Base-by-base conservation (phyloP, 495 filamentous ascomycete genomes). In the Daldinia caldariorum region DNA sequence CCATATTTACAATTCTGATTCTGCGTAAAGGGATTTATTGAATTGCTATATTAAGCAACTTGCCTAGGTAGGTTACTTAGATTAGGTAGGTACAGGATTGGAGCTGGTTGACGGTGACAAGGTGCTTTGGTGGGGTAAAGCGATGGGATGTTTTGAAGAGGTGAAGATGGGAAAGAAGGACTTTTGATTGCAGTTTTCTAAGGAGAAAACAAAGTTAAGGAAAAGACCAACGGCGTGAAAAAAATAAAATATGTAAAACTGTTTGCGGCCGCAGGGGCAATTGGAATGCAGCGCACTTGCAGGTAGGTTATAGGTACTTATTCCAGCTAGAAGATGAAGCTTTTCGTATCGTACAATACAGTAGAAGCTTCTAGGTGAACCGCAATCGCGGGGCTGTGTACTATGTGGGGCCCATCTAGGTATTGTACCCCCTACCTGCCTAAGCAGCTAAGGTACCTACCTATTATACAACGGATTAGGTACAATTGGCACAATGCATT, bases 311-410 rank as follows among this genome's bases (percentile, higher is more conserved):
- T n/a, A n/a, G n/a, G n/a, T n/a, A 31, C 43, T 34, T 59, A 62
- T 56, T 45, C 32, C 53, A 43, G 37, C 37, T 18, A 38, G 58
- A 58, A 72, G 45, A 54, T 72, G 65, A 72, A 68, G 70, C 64
- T 72, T 61, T 54, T 65, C 59, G 29, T 61, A n/a, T n/a, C n/a
- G n/a, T n/a, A n/a, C n/a, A n/a, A n/a, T n/a, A 39, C 55, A 55
- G 64, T 72, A 54, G 70, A 72, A 72, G 64, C 70, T 72, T 72
- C 70, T 72, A 72, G 70, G 64, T 72, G 65, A 72, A 64, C 39
- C n/a, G 6, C 61, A 72, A 68, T 61, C 65, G 70, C 65, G 65
- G 65, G 69, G 64, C 63, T 67, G 37, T 13, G 60, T 61, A 60
- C 63, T 67, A 43, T 13, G 60, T 61, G 69, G 69, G 69, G 69